Evolutionary conservation across 176 grass and related monocot genomes (phyloP).

Genomic region (Dendrocalamus sinicus): DNA sequence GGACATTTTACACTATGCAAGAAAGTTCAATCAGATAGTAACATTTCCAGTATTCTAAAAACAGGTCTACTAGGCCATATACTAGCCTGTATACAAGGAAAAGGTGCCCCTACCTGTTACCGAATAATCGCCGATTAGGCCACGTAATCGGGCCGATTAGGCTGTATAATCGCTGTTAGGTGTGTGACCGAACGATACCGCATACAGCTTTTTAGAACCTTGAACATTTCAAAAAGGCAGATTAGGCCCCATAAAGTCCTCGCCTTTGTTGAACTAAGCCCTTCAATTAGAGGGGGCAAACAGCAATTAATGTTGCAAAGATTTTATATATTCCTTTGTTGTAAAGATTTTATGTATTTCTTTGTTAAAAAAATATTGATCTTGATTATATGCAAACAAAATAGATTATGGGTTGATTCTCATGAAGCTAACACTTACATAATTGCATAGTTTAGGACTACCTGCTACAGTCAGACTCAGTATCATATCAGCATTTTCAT

Average conservation of each 20-base stretch:
- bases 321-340: neutral
- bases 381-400: constrained; percentile 26
- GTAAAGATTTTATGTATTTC: neutral
- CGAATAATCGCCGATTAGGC: no score
- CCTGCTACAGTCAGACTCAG: neutral
- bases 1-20: constrained; percentile 18
- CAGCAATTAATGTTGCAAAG: neutral
- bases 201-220: no score
- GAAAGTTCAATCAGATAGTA: constrained; percentile 27
- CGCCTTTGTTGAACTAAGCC: constrained; percentile 1
- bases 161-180: no score
- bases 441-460: neutral
- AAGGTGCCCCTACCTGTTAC: no score
- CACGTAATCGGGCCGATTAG: no score
- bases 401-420: constrained; percentile 22
- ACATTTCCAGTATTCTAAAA: neutral
- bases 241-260: neutral
- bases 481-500: neutral
- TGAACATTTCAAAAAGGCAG: neutral
- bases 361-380: neutral
- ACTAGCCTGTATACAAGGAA: no score
- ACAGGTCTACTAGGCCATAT: no score
- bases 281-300: constrained; percentile 18
- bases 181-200: no score
- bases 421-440: neutral